Conservation (phyloP, 305 asterid genomes). For the Fraxinus nigra region DNA sequence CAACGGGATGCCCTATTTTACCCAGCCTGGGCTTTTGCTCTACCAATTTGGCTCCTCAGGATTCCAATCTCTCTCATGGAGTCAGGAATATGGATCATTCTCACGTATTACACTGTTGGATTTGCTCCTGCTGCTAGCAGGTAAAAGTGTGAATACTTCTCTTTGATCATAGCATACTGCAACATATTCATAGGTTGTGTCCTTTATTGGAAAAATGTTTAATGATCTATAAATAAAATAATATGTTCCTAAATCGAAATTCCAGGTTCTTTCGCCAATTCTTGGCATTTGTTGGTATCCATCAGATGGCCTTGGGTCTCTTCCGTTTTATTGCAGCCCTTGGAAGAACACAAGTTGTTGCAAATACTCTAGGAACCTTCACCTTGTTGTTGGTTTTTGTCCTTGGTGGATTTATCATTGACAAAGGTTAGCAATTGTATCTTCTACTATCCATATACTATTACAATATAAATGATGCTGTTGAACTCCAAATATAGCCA, state of each 20-base stretch:
- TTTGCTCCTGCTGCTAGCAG: constrained; percentile 50
- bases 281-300: constrained; percentile 45
- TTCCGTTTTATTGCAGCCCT: constrained; percentile 49
- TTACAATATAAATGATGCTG: neutral
- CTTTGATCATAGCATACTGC: neutral
- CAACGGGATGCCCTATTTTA: constrained; percentile 47
- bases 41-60: constrained; percentile 50
- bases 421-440: constrained; percentile 35
- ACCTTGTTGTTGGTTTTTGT: constrained; percentile 39
- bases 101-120: constrained; percentile 50
- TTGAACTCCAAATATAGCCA: neutral
- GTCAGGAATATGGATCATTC: constrained; percentile 46
- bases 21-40: constrained; percentile 57
- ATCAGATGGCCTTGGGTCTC: constrained; percentile 51
- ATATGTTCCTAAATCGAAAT: neutral
- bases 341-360: constrained; percentile 51
- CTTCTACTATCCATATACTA: neutral
- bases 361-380: constrained; percentile 45
- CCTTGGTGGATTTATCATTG: constrained; percentile 49
- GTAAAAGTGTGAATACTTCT: constrained; percentile 4
- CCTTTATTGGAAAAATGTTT: neutral
- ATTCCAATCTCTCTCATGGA: constrained; percentile 46
- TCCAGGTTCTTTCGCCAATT: constrained; percentile 43
- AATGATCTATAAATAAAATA: neutral
- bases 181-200: neutral